phyloP scores from a whole-genome alignment of 2,329 filamentous ascomycete genomes.

The Trichophyton mentagrophytes region DNA sequence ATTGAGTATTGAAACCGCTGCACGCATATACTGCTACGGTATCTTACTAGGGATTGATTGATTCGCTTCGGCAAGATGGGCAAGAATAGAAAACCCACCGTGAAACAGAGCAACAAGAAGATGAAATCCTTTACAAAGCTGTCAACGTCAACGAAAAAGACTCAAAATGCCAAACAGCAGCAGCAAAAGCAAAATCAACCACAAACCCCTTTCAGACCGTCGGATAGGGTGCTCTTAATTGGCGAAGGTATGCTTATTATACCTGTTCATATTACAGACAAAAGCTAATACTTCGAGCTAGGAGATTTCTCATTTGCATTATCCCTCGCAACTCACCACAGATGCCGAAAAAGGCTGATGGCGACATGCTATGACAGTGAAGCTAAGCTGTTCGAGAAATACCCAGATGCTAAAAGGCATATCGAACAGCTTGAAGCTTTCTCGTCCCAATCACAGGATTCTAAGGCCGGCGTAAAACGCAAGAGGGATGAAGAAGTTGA shows the following conservation, averaged over 20 bases:
- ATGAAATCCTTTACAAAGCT: slow-evolving; percentile 20
- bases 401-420: slow-evolving; percentile 55
- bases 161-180: neutral
- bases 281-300: slow-evolving; percentile 12
- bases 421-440: slow-evolving; percentile 32
- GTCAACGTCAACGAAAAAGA: slow-evolving; percentile 14
- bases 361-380: slow-evolving; percentile 36
- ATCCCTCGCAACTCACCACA: slow-evolving; percentile 31
- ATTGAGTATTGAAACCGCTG: neutral
- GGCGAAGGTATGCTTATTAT: slow-evolving; percentile 30
- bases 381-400: slow-evolving; percentile 51
- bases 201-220: slow-evolving; percentile 29
- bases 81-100: slow-evolving; percentile 17
- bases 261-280: neutral
- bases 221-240: slow-evolving; percentile 32
- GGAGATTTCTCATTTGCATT: slow-evolving; percentile 38
- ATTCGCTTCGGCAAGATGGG: slow-evolving; percentile 13
- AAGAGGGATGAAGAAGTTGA: slow-evolving; percentile 15
- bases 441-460: neutral
- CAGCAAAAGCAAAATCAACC: slow-evolving; percentile 17
- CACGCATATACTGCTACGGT: too few species aligned
- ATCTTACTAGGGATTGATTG: neutral
- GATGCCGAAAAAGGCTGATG: slow-evolving; percentile 26
- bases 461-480: slow-evolving; percentile 8
- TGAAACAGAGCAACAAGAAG: slow-evolving; percentile 15